Evolutionary conservation across 192 early-diverging fungal species (phyloP).

Genomic region (Dispira simplex): DNA sequence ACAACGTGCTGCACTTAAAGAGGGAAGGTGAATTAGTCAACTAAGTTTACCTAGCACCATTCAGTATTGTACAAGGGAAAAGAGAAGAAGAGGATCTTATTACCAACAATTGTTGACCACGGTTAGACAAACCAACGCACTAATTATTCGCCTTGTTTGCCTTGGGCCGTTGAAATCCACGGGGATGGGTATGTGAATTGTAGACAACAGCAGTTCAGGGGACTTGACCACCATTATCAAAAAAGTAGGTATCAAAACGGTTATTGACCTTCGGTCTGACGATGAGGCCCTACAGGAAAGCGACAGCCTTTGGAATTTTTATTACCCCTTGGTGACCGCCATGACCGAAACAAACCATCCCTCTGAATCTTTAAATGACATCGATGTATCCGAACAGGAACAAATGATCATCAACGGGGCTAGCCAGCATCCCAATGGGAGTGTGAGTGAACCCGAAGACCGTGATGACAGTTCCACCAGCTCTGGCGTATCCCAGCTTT

Average conservation of each 20-base stretch:
- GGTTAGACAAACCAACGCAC: too few relatives aligned
- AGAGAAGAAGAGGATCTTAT: background rate
- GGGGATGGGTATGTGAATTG: background rate
- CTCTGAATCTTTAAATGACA: too few relatives aligned
- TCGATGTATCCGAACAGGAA: too few relatives aligned
- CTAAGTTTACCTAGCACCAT: background rate
- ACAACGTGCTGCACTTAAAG: background rate
- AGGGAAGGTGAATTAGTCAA: background rate
- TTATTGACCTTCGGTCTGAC: conserved; percentile 9
- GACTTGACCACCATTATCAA: background rate
- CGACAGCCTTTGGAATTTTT: background rate
- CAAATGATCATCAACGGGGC: too few relatives aligned
- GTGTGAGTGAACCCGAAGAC: too few relatives aligned
- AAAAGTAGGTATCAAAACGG: background rate
- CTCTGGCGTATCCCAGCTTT: too few relatives aligned
- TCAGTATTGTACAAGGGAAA: background rate
- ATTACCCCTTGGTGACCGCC: background rate
- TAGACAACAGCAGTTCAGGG: background rate
- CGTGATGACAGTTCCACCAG: too few relatives aligned
- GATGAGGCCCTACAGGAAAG: background rate
- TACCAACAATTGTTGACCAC: background rate
- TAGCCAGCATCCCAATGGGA: too few relatives aligned
- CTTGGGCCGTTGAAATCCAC: background rate
- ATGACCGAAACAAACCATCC: background rate
- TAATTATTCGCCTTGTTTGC: background rate